These are phyloP conservation scores for Tricholoma matsutake DNA, from an alignment of 768 basidiomycete species.

Conservation along the genomic window DNA sequence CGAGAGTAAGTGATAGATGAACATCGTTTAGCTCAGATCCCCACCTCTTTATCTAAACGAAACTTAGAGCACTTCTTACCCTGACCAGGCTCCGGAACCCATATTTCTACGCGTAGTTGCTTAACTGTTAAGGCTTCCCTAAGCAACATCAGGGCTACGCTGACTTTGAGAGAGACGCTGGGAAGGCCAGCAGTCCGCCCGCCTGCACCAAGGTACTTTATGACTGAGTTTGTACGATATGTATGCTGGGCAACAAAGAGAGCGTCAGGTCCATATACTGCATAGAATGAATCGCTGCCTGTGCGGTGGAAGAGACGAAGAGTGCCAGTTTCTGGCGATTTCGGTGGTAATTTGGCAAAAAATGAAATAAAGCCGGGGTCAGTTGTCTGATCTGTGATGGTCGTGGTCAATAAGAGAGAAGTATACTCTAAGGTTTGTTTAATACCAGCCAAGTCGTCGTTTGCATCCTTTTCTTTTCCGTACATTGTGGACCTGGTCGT, in stretches of 20 bases:
- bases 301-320: slow-evolving; percentile 83
- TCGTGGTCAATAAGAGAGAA: background rate
- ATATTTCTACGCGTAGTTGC: slow-evolving; percentile 92
- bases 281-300: slow-evolving; percentile 66
- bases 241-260: slow-evolving; percentile 81
- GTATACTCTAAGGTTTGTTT: background rate
- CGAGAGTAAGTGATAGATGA: background rate
- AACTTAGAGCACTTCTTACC: slow-evolving; percentile 78
- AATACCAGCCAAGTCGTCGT: slow-evolving; percentile 22
- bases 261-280: slow-evolving; percentile 88
- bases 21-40: slow-evolving; percentile 11
- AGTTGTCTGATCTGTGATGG: slow-evolving; percentile 50
- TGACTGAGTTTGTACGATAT: slow-evolving; percentile 85
- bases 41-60: slow-evolving; percentile 77
- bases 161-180: slow-evolving; percentile 72
- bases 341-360: slow-evolving; percentile 57
- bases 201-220: slow-evolving; percentile 82
- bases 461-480: slow-evolving; percentile 57
- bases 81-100: slow-evolving; percentile 68
- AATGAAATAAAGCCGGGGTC: slow-evolving; percentile 80
- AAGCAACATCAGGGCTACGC: slow-evolving; percentile 77
- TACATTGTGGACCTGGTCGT: slow-evolving; percentile 62
- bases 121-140: slow-evolving; percentile 87
- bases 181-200: slow-evolving; percentile 62
- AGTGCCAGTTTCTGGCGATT: slow-evolving; percentile 75